Percentiles rank a stretch among this genome's conserved stretches.
These are phyloP conservation scores for Talaromyces ruber DNA, from an alignment of 495 filamentous ascomycete genomes.

Conservation along the genomic window DNA sequence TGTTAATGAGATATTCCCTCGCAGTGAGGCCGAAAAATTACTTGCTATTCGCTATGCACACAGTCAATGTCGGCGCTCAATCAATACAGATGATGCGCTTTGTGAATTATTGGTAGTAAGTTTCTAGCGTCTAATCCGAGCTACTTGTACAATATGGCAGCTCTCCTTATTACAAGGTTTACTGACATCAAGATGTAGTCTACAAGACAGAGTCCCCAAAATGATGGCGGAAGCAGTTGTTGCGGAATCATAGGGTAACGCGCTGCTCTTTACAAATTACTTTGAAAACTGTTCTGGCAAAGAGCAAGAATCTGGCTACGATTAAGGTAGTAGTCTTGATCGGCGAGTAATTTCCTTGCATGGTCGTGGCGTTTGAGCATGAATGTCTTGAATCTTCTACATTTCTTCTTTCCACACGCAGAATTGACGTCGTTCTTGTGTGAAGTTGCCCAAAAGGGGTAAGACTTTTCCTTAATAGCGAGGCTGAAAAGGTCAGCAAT, in stretches of 20 bases:
- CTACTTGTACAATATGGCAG: neutral
- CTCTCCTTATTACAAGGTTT: neutral
- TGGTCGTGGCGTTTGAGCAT: neutral
- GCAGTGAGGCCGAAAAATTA: slow-evolving; percentile 90
- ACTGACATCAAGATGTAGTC: neutral
- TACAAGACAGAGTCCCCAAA: neutral
- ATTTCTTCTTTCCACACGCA: neutral
- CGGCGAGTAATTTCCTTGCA: neutral
- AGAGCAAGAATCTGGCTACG: neutral
- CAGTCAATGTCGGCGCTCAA: slow-evolving; percentile 77
- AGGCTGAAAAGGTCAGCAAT: neutral
- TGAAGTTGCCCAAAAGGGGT: neutral
- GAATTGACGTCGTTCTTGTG: neutral
- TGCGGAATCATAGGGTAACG: neutral
- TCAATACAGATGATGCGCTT: slow-evolving; percentile 77
- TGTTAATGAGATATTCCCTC: slow-evolving; percentile 96
- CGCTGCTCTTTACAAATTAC: neutral
- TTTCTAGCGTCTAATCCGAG: neutral
- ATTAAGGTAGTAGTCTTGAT: no score
- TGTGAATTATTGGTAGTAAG: slow-evolving; percentile 56
- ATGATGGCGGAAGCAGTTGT: neutral
- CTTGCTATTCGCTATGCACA: slow-evolving; percentile 87
- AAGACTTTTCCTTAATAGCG: neutral
- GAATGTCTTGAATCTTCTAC: neutral
- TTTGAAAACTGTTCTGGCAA: neutral